phyloP scores from a whole-genome alignment of 2,329 filamentous ascomycete species.

The Epichloe sylvatica region DNA sequence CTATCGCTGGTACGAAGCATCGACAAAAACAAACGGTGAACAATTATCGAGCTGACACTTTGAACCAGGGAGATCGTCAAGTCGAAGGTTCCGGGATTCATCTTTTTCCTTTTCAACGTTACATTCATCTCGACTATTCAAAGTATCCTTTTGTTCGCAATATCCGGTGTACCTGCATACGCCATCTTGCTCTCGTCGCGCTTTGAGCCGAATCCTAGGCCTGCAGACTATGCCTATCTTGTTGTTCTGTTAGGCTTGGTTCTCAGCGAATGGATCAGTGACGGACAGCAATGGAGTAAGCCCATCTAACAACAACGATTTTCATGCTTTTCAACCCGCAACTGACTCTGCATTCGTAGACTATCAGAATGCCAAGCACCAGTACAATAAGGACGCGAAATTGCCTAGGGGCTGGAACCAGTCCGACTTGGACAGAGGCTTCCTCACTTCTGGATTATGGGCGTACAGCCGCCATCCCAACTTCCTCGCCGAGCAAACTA shows the following conservation, averaged over 20 bases:
- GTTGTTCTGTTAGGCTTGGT: conserved; percentile 35
- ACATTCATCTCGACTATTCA: conserved; percentile 80
- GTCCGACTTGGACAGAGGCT: conserved; percentile 77
- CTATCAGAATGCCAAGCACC: conserved; percentile 68
- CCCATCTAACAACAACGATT: not conserved
- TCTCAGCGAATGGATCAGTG: conserved; percentile 62
- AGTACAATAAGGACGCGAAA: conserved; percentile 60
- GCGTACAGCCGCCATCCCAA: conserved; percentile 86
- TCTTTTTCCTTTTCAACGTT: conserved; percentile 77
- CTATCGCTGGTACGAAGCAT: conserved; percentile 57
- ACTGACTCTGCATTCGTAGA: conserved; percentile 25
- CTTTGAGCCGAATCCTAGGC: conserved; percentile 36
- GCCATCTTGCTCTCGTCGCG: conserved; percentile 60
- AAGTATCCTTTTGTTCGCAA: conserved; percentile 63
- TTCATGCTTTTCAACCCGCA: not conserved
- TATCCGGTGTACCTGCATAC: conserved; percentile 69
- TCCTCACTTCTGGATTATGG: conserved; percentile 74
- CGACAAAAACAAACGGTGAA: not conserved
- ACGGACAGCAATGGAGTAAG: conserved; percentile 80
- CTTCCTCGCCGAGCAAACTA: conserved; percentile 78
- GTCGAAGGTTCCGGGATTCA: conserved; percentile 42
- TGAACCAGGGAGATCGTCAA: conserved; percentile 52
- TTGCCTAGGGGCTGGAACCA: conserved; percentile 51
- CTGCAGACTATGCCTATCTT: conserved; percentile 35
- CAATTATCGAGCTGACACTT: conserved; percentile 1